Evolutionary conservation across 2,329 filamentous ascomycete species (phyloP), one percentile per base, ranked within the genome.

Genomic region (Dothistroma septosporum): DNA sequence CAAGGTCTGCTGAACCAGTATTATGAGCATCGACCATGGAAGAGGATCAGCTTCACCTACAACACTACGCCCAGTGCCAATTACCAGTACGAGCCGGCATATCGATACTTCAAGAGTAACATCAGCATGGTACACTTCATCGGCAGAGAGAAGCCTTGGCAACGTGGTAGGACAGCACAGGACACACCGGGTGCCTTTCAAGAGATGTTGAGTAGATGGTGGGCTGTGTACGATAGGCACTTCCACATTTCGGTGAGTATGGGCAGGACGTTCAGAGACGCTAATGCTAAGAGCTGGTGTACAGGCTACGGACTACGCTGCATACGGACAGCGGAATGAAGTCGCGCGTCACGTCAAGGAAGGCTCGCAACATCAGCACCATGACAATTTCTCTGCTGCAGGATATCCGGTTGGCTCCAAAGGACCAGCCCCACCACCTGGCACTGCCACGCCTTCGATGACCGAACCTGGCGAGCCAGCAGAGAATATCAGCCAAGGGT

Each of bases 71-170:
- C 94, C 0, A 97, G 91, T 64, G 92, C 89, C 24, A 92, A 96
- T 75, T 99, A 99, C 78, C 94, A 99, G 78, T 99, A 97, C 77
- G 83, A 97, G 59, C 94, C 94, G 12, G 94, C 94, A 56, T 99
- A 96, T 77, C 86, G 87, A 66, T 91, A 97, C 80, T 96, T 95
- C 75, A 90, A 95, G 76, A 89, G 89, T 53, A 89, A 86, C 68
- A 96, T 99, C 70, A 92, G 84, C 72, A 84, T 95, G 79, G 88
- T 96, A 28, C 94, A 99, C 77, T 99, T 97, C 76, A 97, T 99
- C 70, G 94, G 94, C 47, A 78, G 87, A 61, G 83, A 90, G 59
- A 99, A 99, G 78, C 94, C 94, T 0, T 99, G 94, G 94, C 72
- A 72, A 16, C 72, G 74, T 47, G 68, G 66, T 0, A 63, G 68